phyloP scores from a whole-genome alignment of 352 stramenopile genomes.

The Thraustochytrium sp. region DNA sequence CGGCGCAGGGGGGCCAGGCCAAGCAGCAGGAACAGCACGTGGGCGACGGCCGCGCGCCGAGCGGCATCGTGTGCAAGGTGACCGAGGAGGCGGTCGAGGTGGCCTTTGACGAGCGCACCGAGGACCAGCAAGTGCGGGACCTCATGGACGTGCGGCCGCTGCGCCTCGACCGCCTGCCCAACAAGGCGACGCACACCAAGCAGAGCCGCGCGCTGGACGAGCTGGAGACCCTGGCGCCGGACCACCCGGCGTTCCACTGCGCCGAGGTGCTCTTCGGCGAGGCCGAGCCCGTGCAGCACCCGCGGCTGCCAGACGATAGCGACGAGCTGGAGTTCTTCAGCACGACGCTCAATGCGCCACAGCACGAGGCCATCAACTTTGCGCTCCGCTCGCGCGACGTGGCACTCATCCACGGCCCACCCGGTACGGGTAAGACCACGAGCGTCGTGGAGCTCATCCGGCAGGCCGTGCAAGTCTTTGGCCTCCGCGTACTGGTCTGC shows the following conservation, averaged over 20 bases:
- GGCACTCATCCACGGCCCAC: conserved; percentile 81
- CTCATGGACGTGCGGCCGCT: background rate
- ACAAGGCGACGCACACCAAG: background rate
- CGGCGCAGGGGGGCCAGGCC: too few relatives aligned
- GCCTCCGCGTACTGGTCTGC: conserved; percentile 86
- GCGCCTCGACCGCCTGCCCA: background rate
- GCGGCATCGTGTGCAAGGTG: conserved; percentile 1
- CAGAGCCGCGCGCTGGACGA: background rate
- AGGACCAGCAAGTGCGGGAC: background rate
- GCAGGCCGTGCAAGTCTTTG: conserved; percentile 73
- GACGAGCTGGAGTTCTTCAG: conserved; percentile 32
- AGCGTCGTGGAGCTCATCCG: conserved; percentile 92
- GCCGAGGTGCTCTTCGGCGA: conserved; percentile 28
- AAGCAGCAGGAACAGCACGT: background rate
- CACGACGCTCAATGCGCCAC: conserved; percentile 62
- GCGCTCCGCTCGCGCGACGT: conserved; percentile 74
- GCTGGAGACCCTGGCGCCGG: background rate
- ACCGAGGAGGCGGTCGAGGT: background rate
- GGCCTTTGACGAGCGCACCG: background rate
- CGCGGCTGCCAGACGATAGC: background rate
- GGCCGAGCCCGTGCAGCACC: background rate
- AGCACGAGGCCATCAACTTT: conserved; percentile 67
- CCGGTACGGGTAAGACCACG: conserved; percentile 92
- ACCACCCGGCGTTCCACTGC: background rate
- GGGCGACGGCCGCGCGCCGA: background rate